Evolutionary conservation across 768 basidiomycete species (phyloP), one percentile per base, ranked within the genome.

Genomic region (Boletus tomentosulus): DNA sequence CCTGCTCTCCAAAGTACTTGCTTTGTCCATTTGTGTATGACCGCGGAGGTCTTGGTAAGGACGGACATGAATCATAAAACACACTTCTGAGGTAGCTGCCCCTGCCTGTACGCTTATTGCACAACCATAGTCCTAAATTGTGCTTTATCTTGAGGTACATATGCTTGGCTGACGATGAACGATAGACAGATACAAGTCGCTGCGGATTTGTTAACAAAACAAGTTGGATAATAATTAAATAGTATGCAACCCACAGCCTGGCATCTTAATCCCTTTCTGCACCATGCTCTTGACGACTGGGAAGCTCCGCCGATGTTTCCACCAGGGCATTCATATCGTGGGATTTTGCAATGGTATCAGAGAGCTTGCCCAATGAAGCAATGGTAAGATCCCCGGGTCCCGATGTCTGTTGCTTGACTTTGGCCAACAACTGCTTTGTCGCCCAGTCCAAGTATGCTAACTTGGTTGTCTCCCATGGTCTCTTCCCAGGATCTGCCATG

Each of bases 361-460:
- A 49, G n/a, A 54, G 38, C 45, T 51, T 59, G 37, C 41, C 56
- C 52, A 71, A 47, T 15, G 63, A 57, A 35, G 57, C 52, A 34
- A 71, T 59, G 28, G 57, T 37, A 7, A 63, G 48, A 41, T 69
- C 64, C 1, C 58, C 59, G 4, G 55, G 44, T 24, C 56, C 53
- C 4, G 51, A 50, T 10, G 45, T 55, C 35, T 57, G 66, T 27
- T 62, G 58, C 45, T 59, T 71, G 48, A 60, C 64, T 31, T 54
- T 69, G 52, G 66, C 57, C 42, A 87, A 57, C 8, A 87, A 66
- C 65, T 83, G 80, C 19, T 73, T 73, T 1, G 84, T 73, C 1
- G 86, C 89, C 92, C 92, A 94, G 55, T 83, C 83, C 5, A 86
- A 64, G 66, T 93, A 94, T 5, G 88, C 90, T 1, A 78, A 76